These are phyloP conservation scores for Entamoeba invadens DNA, from an alignment of 208 protist genomes.

Conservation along the genomic window DNA sequence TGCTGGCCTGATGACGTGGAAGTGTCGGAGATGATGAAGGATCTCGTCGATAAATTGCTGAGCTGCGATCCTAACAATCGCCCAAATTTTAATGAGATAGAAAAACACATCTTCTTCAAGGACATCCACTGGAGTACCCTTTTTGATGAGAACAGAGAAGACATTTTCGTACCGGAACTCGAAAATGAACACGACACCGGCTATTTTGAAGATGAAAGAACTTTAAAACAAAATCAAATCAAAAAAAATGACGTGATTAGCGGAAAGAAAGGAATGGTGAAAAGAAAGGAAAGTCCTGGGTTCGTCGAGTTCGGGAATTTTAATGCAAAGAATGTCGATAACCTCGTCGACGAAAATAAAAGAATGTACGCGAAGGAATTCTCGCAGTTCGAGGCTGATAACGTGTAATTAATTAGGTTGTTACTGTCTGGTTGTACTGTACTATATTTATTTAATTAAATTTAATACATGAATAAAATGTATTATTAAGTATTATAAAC, in stretches of 20 bases:
- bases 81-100: conserved; percentile 50
- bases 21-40: background rate
- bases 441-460: no score
- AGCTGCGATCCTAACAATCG: background rate
- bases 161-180: background rate
- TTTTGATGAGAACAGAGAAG: conserved; percentile 4
- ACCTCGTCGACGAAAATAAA: background rate
- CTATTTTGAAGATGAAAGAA: background rate
- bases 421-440: no score
- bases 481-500: no score
- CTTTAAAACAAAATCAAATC: background rate
- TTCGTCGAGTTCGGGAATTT: background rate
- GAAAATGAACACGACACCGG: background rate
- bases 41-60: conserved; percentile 13
- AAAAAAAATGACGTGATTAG: background rate
- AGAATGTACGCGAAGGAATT: background rate
- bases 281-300: background rate
- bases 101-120: conserved; percentile 75
- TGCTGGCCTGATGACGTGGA: conserved; percentile 33
- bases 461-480: no score
- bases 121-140: conserved; percentile 66
- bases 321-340: background rate
- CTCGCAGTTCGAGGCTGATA: background rate
- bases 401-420: background rate
- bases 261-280: background rate